Evolutionary conservation across 2,329 filamentous ascomycete species (phyloP).

Genomic region (Epicoccum nigrum): DNA sequence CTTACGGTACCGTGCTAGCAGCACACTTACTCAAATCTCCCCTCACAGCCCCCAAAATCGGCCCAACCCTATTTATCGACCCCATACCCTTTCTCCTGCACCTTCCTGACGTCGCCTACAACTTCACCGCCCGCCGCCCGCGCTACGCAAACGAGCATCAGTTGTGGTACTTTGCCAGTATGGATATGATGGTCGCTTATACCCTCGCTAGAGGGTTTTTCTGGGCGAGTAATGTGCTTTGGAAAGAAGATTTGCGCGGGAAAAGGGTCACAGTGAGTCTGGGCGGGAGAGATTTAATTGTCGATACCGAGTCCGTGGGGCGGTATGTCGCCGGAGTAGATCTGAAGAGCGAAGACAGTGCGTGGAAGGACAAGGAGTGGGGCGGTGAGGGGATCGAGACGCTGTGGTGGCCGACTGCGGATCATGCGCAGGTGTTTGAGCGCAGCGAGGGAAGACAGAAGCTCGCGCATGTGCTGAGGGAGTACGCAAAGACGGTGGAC

Average conservation of each 20-base stretch:
- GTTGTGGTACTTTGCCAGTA: constrained; percentile 73
- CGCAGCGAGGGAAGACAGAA: constrained; percentile 29
- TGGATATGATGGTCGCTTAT: constrained; percentile 69
- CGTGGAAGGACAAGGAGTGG: constrained; percentile 46
- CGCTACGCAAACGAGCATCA: constrained; percentile 69
- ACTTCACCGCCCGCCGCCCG: constrained; percentile 58
- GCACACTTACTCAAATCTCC: constrained; percentile 65
- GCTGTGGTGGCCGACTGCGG: constrained; percentile 64
- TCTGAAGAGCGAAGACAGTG: constrained; percentile 33
- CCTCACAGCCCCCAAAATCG: constrained; percentile 54
- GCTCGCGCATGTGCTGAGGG: constrained; percentile 34
- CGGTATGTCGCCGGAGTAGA: constrained; percentile 59
- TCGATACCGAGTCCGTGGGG: constrained; percentile 64
- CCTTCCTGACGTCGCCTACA: constrained; percentile 72
- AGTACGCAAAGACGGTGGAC: constrained; percentile 27
- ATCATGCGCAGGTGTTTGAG: constrained; percentile 65
- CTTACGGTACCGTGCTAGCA: constrained; percentile 67
- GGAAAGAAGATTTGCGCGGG: constrained; percentile 67
- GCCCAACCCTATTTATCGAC: constrained; percentile 61
- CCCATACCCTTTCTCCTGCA: constrained; percentile 72
- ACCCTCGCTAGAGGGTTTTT: constrained; percentile 71
- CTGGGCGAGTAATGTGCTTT: constrained; percentile 73
- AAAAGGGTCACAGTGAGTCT: constrained; percentile 63
- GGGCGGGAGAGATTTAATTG: constrained; percentile 67
- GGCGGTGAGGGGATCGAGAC: constrained; percentile 59